Evolutionary conservation across 352 stramenopile species (phyloP).

Genomic region (Globisporangium alternatum): DNA sequence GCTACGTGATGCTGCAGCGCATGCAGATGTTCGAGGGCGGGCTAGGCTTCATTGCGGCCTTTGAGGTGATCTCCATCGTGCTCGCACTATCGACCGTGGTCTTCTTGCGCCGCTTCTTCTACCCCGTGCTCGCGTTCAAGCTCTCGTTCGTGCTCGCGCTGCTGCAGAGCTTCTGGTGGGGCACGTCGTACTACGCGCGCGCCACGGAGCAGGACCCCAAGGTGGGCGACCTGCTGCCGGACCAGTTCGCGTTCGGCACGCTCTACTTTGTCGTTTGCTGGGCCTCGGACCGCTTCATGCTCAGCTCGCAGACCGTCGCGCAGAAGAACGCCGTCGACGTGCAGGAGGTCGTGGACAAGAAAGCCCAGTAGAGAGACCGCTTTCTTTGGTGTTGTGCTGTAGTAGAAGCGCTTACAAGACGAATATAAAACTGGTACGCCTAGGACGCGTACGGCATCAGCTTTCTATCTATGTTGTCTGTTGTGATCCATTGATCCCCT

Average conservation of each 20-base stretch:
- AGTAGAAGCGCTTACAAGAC: neutral
- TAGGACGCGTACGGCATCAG: neutral
- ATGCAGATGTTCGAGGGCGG: conserved; percentile 46
- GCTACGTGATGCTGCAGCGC: conserved; percentile 51
- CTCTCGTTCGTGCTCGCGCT: conserved; percentile 69
- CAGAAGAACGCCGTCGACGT: conserved; percentile 66
- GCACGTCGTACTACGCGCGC: conserved; percentile 45
- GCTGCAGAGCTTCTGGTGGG: conserved; percentile 71
- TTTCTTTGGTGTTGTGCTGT: neutral
- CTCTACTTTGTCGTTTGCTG: conserved; percentile 80
- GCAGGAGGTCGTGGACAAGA: conserved; percentile 42
- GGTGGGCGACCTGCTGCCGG: conserved; percentile 47
- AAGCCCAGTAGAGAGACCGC: neutral
- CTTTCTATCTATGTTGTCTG: neutral
- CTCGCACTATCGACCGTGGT: conserved; percentile 50
- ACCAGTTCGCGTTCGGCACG: conserved; percentile 69
- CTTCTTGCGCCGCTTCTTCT: conserved; percentile 61
- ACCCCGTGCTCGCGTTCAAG: conserved; percentile 75
- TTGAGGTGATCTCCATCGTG: conserved; percentile 61
- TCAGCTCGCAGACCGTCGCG: conserved; percentile 57
- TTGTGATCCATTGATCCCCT: neutral
- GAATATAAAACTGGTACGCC: neutral
- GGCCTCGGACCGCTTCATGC: conserved; percentile 79
- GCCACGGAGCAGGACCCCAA: conserved; percentile 39
- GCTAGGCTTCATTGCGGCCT: conserved; percentile 53